Percentiles rank a stretch among this genome's conserved stretches.
Evolutionary conservation across 371 early-diverging fungal species (phyloP).

Genomic region (Zancudomyces culisetae): DNA sequence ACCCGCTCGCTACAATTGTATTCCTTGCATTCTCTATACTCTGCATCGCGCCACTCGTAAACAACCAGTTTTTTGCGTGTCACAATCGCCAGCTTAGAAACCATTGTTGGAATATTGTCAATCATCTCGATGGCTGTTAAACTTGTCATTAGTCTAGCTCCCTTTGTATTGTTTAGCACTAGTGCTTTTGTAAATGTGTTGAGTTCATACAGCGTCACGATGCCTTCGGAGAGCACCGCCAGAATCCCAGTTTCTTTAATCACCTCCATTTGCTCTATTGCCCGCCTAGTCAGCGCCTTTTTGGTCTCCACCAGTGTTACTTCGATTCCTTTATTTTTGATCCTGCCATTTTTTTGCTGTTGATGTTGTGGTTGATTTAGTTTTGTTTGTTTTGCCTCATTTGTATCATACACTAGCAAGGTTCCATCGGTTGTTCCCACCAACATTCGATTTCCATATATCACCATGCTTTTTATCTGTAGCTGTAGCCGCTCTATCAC

Average conservation of each 20-base stretch:
- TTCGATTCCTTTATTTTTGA: conserved; percentile 3
- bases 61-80: conserved; percentile 44
- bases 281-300: conserved; percentile 45
- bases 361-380: no score
- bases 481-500: conserved; percentile 23
- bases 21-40: conserved; percentile 29
- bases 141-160: conserved; percentile 51
- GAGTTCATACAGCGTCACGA: conserved; percentile 53
- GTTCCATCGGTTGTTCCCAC: conserved; percentile 52
- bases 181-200: conserved; percentile 44
- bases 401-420: conserved; percentile 43
- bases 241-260: conserved; percentile 58
- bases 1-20: conserved; percentile 16
- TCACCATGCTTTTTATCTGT: conserved; percentile 16
- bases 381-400: conserved; percentile 26
- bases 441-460: conserved; percentile 44
- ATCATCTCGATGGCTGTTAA: conserved; percentile 51
- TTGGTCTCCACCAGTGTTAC: conserved; percentile 34
- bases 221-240: conserved; percentile 48
- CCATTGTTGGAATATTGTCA: conserved; percentile 38
- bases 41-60: conserved; percentile 60
- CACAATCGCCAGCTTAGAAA: conserved; percentile 58
- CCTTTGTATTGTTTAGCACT: conserved; percentile 45
- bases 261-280: conserved; percentile 55
- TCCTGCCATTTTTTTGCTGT: not conserved